Percentiles rank a stretch among this genome's conserved stretches.
phyloP scores from a whole-genome alignment of 1,284 basidiomycete genomes.

The Farysia itapuensis region DNA sequence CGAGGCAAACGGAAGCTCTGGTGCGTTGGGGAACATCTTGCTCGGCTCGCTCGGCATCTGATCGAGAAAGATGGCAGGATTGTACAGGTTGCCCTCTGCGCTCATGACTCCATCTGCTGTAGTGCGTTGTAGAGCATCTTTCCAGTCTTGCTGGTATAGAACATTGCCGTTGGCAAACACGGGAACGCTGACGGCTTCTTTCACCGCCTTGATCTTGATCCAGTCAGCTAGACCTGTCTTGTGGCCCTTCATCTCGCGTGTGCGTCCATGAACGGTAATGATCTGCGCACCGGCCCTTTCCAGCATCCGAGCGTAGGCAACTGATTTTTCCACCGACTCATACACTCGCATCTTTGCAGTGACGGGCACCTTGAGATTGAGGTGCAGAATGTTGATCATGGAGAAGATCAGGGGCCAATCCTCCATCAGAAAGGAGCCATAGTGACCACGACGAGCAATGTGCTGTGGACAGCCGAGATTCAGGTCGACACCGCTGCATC shows the following conservation, averaged over 20 bases:
- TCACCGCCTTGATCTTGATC: constrained; percentile 79
- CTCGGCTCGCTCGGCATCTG: constrained; percentile 5
- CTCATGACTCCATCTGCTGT: constrained; percentile 91
- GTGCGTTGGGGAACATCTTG: constrained; percentile 22
- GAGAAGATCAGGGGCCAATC: constrained; percentile 75
- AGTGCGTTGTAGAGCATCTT: constrained; percentile 75
- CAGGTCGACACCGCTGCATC: constrained; percentile 81
- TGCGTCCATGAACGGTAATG: constrained; percentile 87
- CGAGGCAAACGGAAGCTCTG: constrained; percentile 64
- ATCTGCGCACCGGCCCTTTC: constrained; percentile 94
- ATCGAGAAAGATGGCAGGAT: constrained; percentile 75
- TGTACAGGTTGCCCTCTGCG: constrained; percentile 93
- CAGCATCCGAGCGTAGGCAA: constrained; percentile 91
- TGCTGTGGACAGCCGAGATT: constrained; percentile 92
- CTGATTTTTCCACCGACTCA: constrained; percentile 78
- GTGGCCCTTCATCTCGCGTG: constrained; percentile 87
- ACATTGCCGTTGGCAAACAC: constrained; percentile 99
- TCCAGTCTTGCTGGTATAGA: constrained; percentile 78
- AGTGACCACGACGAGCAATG: constrained; percentile 82
- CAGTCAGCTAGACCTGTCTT: constrained; percentile 75
- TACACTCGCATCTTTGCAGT: constrained; percentile 96
- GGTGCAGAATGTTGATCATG: constrained; percentile 64
- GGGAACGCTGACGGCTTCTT: constrained; percentile 81
- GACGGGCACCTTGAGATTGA: constrained; percentile 81
- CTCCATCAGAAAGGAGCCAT: constrained; percentile 89